phyloP scores from a whole-genome alignment of 129 eudicot species.

The Flaveria sonorensis region DNA sequence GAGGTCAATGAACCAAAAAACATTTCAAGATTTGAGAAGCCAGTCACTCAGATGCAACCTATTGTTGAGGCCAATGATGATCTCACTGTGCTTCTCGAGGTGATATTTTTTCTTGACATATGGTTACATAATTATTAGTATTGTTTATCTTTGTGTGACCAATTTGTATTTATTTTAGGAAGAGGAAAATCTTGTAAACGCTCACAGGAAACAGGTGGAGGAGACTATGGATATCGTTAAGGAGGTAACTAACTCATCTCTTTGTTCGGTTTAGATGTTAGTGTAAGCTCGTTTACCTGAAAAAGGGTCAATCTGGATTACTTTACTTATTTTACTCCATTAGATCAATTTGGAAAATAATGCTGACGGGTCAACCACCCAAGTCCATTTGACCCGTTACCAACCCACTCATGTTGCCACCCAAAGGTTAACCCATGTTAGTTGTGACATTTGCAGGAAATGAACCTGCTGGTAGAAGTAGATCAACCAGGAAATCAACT shows the following conservation, averaged over 20 bases:
- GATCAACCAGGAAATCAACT: conserved; percentile 73
- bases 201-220: conserved; percentile 64
- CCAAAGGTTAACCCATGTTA: too few relatives aligned
- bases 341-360: not conserved
- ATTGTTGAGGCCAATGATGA: conserved; percentile 41
- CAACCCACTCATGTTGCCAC: not conserved
- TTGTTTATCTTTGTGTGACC: not conserved
- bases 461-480: conserved; percentile 63
- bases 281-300: not conserved
- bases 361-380: not conserved
- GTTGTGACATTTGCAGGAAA: conserved; percentile 42
- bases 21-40: conserved; percentile 33
- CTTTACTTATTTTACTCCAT: not conserved
- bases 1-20: conserved; percentile 29
- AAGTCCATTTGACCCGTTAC: not conserved
- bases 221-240: conserved; percentile 65
- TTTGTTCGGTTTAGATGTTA: conserved; percentile 9
- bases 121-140: not conserved
- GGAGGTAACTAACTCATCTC: conserved; percentile 44
- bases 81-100: conserved; percentile 53
- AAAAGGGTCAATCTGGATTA: not conserved
- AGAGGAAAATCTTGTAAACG: conserved; percentile 64
- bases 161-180: conserved; percentile 44
- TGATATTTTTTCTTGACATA: conserved; percentile 12
- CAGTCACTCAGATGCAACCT: conserved; percentile 25